Evolutionary conservation across 306 rosid species (phyloP).

Genomic region (Elaeagnus macrophylla): DNA sequence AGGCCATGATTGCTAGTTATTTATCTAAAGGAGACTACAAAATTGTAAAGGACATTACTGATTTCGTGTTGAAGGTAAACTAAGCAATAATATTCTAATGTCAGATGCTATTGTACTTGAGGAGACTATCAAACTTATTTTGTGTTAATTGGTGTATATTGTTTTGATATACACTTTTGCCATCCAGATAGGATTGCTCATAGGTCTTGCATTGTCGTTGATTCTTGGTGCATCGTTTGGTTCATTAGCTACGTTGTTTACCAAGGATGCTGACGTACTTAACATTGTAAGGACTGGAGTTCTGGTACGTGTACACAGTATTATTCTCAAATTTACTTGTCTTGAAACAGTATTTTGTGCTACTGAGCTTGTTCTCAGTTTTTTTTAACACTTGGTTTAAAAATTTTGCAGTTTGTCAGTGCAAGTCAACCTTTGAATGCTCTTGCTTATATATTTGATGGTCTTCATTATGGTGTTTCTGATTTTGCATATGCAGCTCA

Average conservation of each 20-base stretch:
- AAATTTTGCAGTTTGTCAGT: constrained; percentile 62
- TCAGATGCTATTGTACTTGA: too few relatives aligned
- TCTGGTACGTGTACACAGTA: constrained; percentile 41
- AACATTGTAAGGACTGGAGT: constrained; percentile 57
- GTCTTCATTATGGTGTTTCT: constrained; percentile 84
- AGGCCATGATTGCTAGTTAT: constrained; percentile 89
- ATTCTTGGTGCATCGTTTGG: constrained; percentile 74
- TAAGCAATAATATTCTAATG: background rate
- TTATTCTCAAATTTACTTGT: constrained; percentile 6
- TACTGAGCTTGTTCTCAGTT: background rate
- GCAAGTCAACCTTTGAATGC: constrained; percentile 92
- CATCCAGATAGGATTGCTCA: constrained; percentile 67
- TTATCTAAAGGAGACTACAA: constrained; percentile 69
- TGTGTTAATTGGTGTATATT: background rate
- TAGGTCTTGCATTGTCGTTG: constrained; percentile 57
- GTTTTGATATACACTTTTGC: constrained; percentile 12
- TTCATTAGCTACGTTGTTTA: constrained; percentile 69
- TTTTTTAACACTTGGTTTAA: constrained; percentile 16
- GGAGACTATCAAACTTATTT: too few relatives aligned
- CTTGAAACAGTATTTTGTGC: background rate
- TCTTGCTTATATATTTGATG: constrained; percentile 71
- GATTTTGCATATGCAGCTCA: constrained; percentile 86
- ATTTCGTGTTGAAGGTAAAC: constrained; percentile 49
- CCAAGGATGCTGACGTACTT: constrained; percentile 73
- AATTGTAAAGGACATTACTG: constrained; percentile 59